Evolutionary conservation across 768 basidiomycete species (phyloP).

Genomic region (Tremella fuciformis): DNA sequence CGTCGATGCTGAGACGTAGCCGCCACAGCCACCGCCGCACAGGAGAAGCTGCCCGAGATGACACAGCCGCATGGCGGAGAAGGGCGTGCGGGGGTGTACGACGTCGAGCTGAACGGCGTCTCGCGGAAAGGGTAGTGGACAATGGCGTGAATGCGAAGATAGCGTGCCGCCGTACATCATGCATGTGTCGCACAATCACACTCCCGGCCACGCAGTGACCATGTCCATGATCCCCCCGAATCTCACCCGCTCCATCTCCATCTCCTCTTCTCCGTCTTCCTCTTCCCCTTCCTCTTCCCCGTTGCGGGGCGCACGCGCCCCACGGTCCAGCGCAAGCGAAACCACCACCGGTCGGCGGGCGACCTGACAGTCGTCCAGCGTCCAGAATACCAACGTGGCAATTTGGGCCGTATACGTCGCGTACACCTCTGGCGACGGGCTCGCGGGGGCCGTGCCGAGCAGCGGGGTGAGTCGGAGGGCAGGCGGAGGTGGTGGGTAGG

Average conservation of each 20-base stretch:
- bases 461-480: slow-evolving; percentile 73
- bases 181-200: slow-evolving; percentile 3
- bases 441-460: slow-evolving; percentile 57
- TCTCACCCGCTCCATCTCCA: slow-evolving; percentile 49
- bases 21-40: slow-evolving; percentile 43
- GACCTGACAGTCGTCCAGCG: slow-evolving; percentile 53
- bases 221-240: slow-evolving; percentile 57
- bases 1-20: slow-evolving; percentile 18
- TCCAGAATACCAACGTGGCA: slow-evolving; percentile 75
- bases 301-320: not conserved
- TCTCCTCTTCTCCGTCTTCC: slow-evolving; percentile 42
- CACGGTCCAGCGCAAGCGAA: slow-evolving; percentile 63
- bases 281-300: not conserved
- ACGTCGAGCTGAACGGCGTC: slow-evolving; percentile 45
- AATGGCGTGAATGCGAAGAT: not conserved
- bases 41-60: slow-evolving; percentile 27
- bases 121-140: slow-evolving; percentile 9
- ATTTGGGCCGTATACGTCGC: slow-evolving; percentile 82
- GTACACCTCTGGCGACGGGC: slow-evolving; percentile 64
- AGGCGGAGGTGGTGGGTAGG: slow-evolving; percentile 50
- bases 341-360: slow-evolving; percentile 65
- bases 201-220: slow-evolving; percentile 47
- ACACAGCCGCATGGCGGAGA: slow-evolving; percentile 8
- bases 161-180: not conserved
- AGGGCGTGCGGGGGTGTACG: slow-evolving; percentile 27